phyloP scores from a whole-genome alignment of 2,329 filamentous ascomycete genomes.

The Rosellinia necatrix region DNA sequence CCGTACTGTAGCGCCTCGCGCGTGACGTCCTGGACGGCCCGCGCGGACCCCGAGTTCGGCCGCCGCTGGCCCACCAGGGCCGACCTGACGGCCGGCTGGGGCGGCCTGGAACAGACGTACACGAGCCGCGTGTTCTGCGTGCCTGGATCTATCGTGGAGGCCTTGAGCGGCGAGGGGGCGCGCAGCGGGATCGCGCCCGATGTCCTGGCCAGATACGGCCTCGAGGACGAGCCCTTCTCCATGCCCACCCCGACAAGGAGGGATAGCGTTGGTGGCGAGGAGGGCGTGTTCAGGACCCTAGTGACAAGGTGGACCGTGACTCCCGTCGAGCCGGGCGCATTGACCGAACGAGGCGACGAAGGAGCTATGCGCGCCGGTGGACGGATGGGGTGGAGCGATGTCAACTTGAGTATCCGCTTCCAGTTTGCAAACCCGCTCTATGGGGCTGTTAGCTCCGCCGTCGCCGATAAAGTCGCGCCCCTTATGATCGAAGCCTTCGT shows the following conservation, averaged over 20 bases:
- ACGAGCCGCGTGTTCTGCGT: constrained; percentile 79
- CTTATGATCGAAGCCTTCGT: constrained; percentile 96
- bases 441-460: constrained; percentile 76
- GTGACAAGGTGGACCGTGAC: constrained; percentile 71
- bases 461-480: constrained; percentile 81
- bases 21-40: constrained; percentile 74
- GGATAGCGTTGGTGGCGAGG: not conserved
- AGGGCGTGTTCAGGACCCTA: constrained; percentile 66
- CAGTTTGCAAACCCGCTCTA: constrained; percentile 90
- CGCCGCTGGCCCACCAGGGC: constrained; percentile 73
- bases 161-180: constrained; percentile 66
- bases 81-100: constrained; percentile 83
- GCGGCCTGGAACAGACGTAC: constrained; percentile 81
- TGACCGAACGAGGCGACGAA: constrained; percentile 39
- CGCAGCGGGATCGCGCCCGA: constrained; percentile 48
- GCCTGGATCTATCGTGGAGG: constrained; percentile 73
- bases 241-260: constrained; percentile 1
- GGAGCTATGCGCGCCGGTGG: not conserved
- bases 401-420: constrained; percentile 77
- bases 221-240: constrained; percentile 23
- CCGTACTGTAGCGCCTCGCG: constrained; percentile 82
- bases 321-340: constrained; percentile 44
- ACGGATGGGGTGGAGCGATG: constrained; percentile 63
- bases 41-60: constrained; percentile 40
- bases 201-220: constrained; percentile 40